Conservation (phyloP, 2,329 filamentous ascomycete genomes). For the Juglanconis oblonga region DNA sequence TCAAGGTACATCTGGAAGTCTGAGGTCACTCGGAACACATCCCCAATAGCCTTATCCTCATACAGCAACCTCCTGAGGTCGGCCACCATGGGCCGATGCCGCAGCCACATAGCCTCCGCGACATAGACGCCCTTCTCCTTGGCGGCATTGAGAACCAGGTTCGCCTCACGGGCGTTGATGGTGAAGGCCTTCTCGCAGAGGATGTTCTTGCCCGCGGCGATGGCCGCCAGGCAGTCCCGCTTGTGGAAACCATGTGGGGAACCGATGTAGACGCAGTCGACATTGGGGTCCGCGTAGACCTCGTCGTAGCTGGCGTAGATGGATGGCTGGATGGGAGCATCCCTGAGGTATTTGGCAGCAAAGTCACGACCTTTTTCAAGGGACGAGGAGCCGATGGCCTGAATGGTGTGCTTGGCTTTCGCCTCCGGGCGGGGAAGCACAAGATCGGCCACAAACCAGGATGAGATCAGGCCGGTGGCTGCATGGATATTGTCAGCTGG, state of each 20-base stretch:
- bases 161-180: slow-evolving; percentile 28
- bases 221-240: slow-evolving; percentile 31
- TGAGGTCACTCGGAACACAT: slow-evolving; percentile 25
- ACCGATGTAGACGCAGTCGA: slow-evolving; percentile 35
- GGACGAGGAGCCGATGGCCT: slow-evolving; percentile 10
- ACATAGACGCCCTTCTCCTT: slow-evolving; percentile 31
- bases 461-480: slow-evolving; percentile 14
- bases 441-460: slow-evolving; percentile 6
- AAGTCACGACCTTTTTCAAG: slow-evolving; percentile 8
- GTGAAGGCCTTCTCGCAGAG: slow-evolving; percentile 36
- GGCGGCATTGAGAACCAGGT: slow-evolving; percentile 27
- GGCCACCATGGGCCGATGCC: slow-evolving; percentile 31
- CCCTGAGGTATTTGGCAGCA: not conserved
- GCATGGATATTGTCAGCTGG: not conserved
- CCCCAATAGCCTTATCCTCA: slow-evolving; percentile 27
- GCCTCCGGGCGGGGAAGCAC: slow-evolving; percentile 1
- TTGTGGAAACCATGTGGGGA: slow-evolving; percentile 34
- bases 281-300: slow-evolving; percentile 29
- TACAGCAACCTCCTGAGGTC: slow-evolving; percentile 19
- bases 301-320: slow-evolving; percentile 30
- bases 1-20: slow-evolving; percentile 29
- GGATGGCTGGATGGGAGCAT: not conserved
- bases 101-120: slow-evolving; percentile 36
- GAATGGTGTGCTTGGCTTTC: slow-evolving; percentile 2
- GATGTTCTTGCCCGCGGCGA: slow-evolving; percentile 33